Conservation (phyloP, 225 moss, liverwort and hornwort species). For the Rhytidiadelphus loreus region DNA sequence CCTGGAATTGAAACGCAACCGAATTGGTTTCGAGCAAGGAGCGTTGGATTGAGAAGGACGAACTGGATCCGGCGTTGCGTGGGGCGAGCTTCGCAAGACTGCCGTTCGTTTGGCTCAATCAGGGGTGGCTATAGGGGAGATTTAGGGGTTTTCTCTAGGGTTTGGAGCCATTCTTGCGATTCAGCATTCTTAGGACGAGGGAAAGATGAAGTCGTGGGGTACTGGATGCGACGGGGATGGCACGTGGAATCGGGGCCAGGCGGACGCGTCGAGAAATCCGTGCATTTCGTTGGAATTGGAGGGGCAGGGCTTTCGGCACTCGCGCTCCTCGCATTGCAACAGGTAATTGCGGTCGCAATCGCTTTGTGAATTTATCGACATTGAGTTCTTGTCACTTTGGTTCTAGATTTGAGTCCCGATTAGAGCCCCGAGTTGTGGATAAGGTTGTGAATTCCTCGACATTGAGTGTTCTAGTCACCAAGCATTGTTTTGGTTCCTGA, state of each 20-base stretch:
- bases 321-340: constrained; percentile 69
- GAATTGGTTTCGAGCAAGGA: background rate
- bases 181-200: background rate
- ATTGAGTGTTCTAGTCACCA: background rate
- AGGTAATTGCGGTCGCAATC: constrained; percentile 24
- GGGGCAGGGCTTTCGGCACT: constrained; percentile 89
- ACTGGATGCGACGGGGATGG: background rate
- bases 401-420: background rate
- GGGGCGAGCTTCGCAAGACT: background rate
- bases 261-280: constrained; percentile 11
- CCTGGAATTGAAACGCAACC: background rate
- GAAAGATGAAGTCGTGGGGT: background rate
- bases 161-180: background rate
- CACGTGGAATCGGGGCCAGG: background rate
- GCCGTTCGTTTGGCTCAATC: background rate
- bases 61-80: background rate
- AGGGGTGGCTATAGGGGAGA: background rate
- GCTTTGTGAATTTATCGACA: background rate
- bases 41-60: background rate
- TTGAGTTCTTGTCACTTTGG: background rate
- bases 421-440: background rate
- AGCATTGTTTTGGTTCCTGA: background rate
- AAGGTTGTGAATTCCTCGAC: background rate
- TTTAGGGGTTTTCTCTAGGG: background rate
- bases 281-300: constrained; percentile 94